Evolutionary conservation across 2,329 filamentous ascomycete genomes (phyloP), one percentile per base, ranked within the genome.

Genomic region (Ophiostoma populinum): DNA sequence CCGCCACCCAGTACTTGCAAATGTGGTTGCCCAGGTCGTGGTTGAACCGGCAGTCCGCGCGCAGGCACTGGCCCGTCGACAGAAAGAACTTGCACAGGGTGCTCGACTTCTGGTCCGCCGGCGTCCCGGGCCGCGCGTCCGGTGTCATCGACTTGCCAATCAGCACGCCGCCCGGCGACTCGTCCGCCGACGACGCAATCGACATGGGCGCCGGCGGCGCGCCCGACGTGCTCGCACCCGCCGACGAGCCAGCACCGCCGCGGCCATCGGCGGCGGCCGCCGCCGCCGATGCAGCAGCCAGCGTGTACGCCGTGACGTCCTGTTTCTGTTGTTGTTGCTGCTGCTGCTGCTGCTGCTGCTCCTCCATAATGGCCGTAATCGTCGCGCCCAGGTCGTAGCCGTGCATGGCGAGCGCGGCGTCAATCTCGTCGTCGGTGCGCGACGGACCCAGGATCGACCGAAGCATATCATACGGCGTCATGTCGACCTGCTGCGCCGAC

Each of bases 1-100:
- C 90, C 59, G 83, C 83, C 35, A 98, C 68, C 82, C 86, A 98
- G 54, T 95, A 92, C 82, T 95, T 95, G 86, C 90, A 98, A 42
- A 98, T 70, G 49, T 94, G 90, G 50, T 81, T 92, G 51, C 82
- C 92, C 29, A 93, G 68, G 53, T 98, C 87, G 55, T 98, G 90
- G 46, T 86, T 93, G 56, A 95, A 98, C 39, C 87, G 78, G 55
- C 90, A 98, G 55, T 98, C 90, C 40, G 87, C 87, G 40, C 90
- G 75, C 35, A 94, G 74, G 54, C 90, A 98, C 55, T 90, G 81
- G n/a, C 90, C 90, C 7, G 80, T 92, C 8, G 86, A 87, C 43
- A 98, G 63, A 64, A 85, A 95, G 55, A 95, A 98, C 57, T 93
- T 92, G 69, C 90, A 98, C 27, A 95, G 81, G 25, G 94, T 78